A percentile compares a stretch with the other conserved stretches of the same genome.
Evolutionary conservation across 331 rosid species (phyloP).

Genomic region (Rosa hybrid): DNA sequence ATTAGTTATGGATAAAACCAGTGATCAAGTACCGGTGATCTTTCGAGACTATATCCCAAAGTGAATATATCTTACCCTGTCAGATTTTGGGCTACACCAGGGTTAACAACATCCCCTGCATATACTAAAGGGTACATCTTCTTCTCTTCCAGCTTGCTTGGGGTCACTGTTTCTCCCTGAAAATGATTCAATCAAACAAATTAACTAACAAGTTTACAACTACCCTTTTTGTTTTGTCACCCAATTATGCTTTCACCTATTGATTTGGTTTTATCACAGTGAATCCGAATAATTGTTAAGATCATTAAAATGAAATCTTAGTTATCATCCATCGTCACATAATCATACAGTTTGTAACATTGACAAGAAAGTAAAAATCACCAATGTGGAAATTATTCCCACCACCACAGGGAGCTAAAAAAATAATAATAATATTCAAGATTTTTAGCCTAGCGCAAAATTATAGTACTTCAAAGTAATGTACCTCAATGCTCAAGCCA

Average conservation of each 20-base stretch:
- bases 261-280: too few species aligned
- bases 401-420: too few species aligned
- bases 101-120: slow-evolving; percentile 53
- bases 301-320: neutral
- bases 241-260: neutral
- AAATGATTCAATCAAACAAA: neutral
- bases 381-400: too few species aligned
- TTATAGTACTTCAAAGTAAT: neutral
- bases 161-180: slow-evolving; percentile 82
- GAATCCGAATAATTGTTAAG: neutral
- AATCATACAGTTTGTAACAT: too few species aligned
- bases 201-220: slow-evolving; percentile 6
- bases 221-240: neutral
- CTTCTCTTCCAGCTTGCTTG: slow-evolving; percentile 37
- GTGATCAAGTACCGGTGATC: neutral
- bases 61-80: slow-evolving; percentile 40
- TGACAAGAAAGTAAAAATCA: too few species aligned
- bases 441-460: neutral
- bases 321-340: too few species aligned
- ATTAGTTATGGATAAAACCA: neutral
- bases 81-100: slow-evolving; percentile 28
- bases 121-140: slow-evolving; percentile 56
- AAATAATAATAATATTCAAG: too few species aligned
- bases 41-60: neutral
- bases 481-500: slow-evolving; percentile 58